Evolutionary conservation across 108 stramenopile species (phyloP).

Genomic region (Nitzschia putrida): DNA sequence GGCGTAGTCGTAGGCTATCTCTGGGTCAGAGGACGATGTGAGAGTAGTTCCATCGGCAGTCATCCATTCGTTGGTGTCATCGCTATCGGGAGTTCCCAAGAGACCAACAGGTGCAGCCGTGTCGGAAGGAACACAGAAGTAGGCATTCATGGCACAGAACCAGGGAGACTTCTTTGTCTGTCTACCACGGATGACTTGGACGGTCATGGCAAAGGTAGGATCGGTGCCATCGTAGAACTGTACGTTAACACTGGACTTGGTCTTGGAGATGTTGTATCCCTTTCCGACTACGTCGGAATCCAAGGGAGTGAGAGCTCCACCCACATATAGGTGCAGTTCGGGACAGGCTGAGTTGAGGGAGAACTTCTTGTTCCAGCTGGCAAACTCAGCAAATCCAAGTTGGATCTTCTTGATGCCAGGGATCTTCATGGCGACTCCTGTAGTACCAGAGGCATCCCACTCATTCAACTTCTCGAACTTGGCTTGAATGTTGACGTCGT

Average conservation of each 20-base stretch:
- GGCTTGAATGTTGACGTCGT: background rate
- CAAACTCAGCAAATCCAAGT: background rate
- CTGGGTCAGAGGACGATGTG: background rate
- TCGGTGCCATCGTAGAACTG: background rate
- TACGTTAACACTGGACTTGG: background rate
- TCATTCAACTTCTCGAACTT: background rate
- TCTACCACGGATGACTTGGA: no score
- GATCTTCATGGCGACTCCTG: background rate
- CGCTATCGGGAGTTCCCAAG: constrained; percentile 1
- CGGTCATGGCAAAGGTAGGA: background rate
- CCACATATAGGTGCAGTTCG: background rate
- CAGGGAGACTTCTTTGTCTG: no score
- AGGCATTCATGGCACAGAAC: background rate
- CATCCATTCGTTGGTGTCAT: constrained; percentile 1
- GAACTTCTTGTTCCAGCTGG: background rate
- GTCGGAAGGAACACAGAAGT: background rate
- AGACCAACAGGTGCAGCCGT: background rate
- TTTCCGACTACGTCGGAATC: background rate
- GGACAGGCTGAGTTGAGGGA: background rate
- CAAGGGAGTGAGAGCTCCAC: background rate
- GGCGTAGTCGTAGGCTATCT: background rate
- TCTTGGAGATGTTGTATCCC: background rate
- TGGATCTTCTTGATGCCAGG: background rate
- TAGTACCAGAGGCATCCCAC: background rate
- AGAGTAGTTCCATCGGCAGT: background rate